A percentile compares a stretch with the other conserved stretches of the same genome.
Evolutionary conservation across 1,139 yeast species (phyloP).

Genomic region (Suhomyces bribrorum): DNA sequence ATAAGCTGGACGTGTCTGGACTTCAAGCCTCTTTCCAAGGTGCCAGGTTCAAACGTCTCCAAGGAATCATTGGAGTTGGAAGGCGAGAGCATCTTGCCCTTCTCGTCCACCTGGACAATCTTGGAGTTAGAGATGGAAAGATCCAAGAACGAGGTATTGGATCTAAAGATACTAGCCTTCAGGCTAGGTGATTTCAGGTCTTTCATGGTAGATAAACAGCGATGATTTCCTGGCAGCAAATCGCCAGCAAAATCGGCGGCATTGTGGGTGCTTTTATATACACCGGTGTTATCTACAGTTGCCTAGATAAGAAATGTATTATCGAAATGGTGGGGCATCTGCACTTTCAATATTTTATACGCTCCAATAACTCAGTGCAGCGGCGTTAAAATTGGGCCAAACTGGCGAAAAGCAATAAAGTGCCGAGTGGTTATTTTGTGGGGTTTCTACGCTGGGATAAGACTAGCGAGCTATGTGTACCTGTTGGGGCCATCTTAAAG

Average conservation of each 20-base stretch:
- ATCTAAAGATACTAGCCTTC: slow-evolving; percentile 13
- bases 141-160: slow-evolving; percentile 25
- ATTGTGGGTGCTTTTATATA: background rate
- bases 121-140: slow-evolving; percentile 37
- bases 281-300: background rate
- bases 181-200: slow-evolving; percentile 3
- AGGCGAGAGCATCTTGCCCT: slow-evolving; percentile 29
- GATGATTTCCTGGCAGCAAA: background rate
- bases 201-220: slow-evolving; percentile 1
- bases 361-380: too few species aligned
- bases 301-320: background rate
- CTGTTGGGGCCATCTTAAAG: too few species aligned
- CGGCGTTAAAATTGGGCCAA: too few species aligned
- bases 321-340: too few species aligned
- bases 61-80: slow-evolving; percentile 22
- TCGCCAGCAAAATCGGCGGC: background rate
- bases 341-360: background rate
- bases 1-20: slow-evolving; percentile 41
- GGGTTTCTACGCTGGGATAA: too few species aligned
- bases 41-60: slow-evolving; percentile 19
- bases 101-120: slow-evolving; percentile 33
- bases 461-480: background rate
- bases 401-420: background rate
- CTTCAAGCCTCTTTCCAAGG: slow-evolving; percentile 39
- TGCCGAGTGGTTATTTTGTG: background rate